These are phyloP conservation scores for Dendrobium nobile DNA, from an alignment of 106 monocot genomes.

Conservation along the genomic window DNA sequence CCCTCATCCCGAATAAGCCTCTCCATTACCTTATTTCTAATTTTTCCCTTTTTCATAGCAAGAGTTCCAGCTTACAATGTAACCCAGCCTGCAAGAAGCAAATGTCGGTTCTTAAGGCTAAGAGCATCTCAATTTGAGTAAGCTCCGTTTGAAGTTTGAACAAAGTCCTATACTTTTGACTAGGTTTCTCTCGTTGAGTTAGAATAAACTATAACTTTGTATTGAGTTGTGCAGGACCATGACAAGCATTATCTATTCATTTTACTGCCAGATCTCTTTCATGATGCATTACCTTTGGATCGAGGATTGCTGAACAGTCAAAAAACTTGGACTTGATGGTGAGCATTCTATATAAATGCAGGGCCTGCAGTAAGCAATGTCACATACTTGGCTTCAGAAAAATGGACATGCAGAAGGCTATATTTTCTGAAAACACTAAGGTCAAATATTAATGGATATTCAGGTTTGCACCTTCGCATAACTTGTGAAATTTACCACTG, in stretches of 20 bases:
- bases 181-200: not conserved
- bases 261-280: constrained; percentile 47
- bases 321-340: constrained; percentile 79
- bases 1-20: not conserved
- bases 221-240: not conserved
- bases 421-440: constrained; percentile 22
- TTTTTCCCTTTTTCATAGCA: constrained; percentile 29
- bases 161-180: not conserved
- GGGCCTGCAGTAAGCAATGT: constrained; percentile 73
- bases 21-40: not conserved
- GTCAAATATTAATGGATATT: not conserved
- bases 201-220: not conserved
- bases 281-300: constrained; percentile 56
- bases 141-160: constrained; percentile 14
- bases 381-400: constrained; percentile 58
- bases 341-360: constrained; percentile 88
- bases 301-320: constrained; percentile 34
- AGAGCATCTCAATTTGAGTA: constrained; percentile 74
- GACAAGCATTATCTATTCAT: not conserved
- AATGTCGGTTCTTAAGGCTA: constrained; percentile 61
- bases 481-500: not conserved
- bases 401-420: constrained; percentile 30
- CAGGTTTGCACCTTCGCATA: not conserved
- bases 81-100: constrained; percentile 91
- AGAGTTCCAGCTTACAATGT: constrained; percentile 82